Conservation (phyloP, 148 eudicot species). For the Chenopodium album region DNA sequence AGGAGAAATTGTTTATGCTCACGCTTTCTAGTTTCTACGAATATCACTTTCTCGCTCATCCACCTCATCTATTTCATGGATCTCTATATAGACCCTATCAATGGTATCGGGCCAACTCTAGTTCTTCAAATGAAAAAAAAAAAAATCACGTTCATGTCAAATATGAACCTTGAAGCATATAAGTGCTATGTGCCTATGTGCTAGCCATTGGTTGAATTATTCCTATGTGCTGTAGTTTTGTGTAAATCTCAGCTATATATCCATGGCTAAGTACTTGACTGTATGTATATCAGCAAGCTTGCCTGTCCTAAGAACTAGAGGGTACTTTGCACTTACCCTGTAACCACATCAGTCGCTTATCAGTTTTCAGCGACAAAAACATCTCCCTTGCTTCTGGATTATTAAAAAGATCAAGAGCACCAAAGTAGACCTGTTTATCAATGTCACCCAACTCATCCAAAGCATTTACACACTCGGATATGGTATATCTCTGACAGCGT, state of each 20-base stretch:
- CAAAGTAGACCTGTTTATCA: constrained; percentile 48
- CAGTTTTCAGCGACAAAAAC: constrained; percentile 60
- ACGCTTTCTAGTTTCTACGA: no score
- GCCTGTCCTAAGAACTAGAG: not conserved
- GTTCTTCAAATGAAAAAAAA: no score
- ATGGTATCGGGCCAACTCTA: no score
- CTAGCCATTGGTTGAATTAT: not conserved
- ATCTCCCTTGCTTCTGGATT: constrained; percentile 53
- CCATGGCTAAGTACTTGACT: constrained; percentile 7
- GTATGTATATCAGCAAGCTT: constrained; percentile 10
- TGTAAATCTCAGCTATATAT: constrained; percentile 9
- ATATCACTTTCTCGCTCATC: no score
- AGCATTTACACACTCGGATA: constrained; percentile 51
- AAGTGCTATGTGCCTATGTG: no score
- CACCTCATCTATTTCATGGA: no score
- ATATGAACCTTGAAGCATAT: not conserved
- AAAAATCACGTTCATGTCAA: not conserved
- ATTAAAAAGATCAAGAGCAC: constrained; percentile 64
- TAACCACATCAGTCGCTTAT: constrained; percentile 63
- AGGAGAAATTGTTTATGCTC: not conserved
- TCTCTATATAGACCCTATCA: no score
- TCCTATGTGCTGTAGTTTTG: not conserved
- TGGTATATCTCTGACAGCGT: constrained; percentile 42
- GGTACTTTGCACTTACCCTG: constrained; percentile 44
- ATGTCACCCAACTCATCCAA: constrained; percentile 53